phyloP scores from a whole-genome alignment of 1,284 basidiomycete species.

The Fomitopsis pinicola region DNA sequence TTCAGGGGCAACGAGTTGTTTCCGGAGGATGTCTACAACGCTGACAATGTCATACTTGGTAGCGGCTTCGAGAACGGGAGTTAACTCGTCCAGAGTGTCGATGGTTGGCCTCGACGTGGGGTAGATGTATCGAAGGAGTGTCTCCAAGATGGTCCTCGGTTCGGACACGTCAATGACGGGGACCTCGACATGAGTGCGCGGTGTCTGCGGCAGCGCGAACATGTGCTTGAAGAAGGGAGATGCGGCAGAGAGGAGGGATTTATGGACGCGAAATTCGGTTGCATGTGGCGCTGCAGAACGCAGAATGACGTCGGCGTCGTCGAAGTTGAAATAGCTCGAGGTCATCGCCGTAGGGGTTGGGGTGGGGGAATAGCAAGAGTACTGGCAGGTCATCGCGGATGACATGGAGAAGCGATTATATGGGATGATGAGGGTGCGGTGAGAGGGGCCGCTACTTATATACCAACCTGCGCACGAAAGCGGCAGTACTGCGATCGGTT shows the following conservation, averaged over 20 bases:
- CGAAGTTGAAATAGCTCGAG: constrained; percentile 33
- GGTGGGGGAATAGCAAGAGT: neutral
- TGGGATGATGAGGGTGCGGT: neutral
- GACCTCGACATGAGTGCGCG: constrained; percentile 9
- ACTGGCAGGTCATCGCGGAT: neutral
- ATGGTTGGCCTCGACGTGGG: constrained; percentile 29
- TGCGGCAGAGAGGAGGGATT: constrained; percentile 52
- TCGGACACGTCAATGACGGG: constrained; percentile 58
- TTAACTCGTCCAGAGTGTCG: constrained; percentile 46
- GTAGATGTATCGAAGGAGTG: constrained; percentile 50
- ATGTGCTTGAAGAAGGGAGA: constrained; percentile 68
- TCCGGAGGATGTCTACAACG: constrained; percentile 44
- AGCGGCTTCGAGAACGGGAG: constrained; percentile 47
- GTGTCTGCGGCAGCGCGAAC: constrained; percentile 59
- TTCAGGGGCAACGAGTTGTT: constrained; percentile 42
- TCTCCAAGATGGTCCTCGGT: constrained; percentile 36
- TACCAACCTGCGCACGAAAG: neutral
- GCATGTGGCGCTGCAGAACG: constrained; percentile 31
- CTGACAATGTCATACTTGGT: constrained; percentile 59
- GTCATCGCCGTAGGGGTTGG: constrained; percentile 10
- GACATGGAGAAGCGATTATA: neutral
- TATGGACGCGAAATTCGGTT: constrained; percentile 57
- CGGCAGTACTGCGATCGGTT: neutral
- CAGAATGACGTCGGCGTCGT: constrained; percentile 54
- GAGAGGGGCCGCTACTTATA: neutral